Evolutionary conservation across 2,329 filamentous ascomycete genomes (phyloP).

Genomic region (Mycosphaerella sp.): DNA sequence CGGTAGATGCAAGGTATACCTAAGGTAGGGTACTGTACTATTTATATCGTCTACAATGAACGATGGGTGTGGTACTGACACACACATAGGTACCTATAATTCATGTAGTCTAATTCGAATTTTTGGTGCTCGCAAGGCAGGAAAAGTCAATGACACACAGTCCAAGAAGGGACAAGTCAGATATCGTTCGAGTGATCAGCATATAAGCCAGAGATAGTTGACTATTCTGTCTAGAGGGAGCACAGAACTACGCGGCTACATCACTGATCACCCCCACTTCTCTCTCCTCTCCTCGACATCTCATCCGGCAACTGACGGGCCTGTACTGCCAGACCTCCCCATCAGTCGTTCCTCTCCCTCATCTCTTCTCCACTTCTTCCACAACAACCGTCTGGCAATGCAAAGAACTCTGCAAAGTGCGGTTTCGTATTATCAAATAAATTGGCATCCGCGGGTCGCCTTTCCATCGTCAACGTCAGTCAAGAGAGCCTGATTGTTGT

Average conservation of each 20-base stretch:
- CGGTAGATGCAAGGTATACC: too few species aligned
- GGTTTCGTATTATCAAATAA: conserved; percentile 6
- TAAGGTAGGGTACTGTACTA: too few species aligned
- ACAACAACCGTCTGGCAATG: conserved; percentile 5
- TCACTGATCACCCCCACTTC: not conserved
- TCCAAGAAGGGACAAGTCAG: not conserved
- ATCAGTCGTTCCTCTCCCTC: not conserved
- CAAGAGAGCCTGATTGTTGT: not conserved
- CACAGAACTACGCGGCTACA: not conserved
- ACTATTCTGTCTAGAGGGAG: not conserved
- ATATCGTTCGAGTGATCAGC: not conserved
- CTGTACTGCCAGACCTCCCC: conserved; percentile 4
- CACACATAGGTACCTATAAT: too few species aligned
- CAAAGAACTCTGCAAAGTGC: conserved; percentile 9
- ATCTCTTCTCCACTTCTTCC: not conserved
- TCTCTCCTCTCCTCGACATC: not conserved
- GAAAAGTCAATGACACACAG: not conserved
- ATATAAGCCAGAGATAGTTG: conserved; percentile 2
- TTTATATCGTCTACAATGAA: too few species aligned
- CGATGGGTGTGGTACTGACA: too few species aligned
- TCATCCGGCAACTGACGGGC: not conserved
- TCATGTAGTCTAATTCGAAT: too few species aligned
- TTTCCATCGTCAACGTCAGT: not conserved
- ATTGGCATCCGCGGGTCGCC: conserved; percentile 10
- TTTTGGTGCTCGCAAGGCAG: too few species aligned